Evolutionary conservation across 257 asterid species (phyloP), one percentile per base, ranked within the genome.

Genomic region (Petunia secreta): DNA sequence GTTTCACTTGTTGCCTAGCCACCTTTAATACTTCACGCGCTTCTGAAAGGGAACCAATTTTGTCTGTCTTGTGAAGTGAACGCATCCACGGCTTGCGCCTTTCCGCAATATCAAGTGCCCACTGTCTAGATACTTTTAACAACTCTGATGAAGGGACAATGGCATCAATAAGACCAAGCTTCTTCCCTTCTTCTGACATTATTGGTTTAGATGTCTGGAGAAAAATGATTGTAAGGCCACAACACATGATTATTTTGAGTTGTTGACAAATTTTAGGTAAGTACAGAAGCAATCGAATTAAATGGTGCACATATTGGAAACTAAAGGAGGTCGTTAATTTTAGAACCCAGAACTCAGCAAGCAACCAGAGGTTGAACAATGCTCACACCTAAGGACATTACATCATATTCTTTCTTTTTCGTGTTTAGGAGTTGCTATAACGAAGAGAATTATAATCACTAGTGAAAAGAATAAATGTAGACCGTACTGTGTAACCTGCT

Each of bases 161-260:
- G 73, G 91, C 97, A 88, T 96, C 99, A 82, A 96, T 83, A 63
- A 96, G 97, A 80, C 99, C 98, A 2, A 91, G 88, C 81, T 86
- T 92, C 85, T 89, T 81, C 78, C 98, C 99, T 90, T 96, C 99
- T 82, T 94, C 99, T 1, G 98, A 90, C 40, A 84, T 88, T 77
- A 96, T 78, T 14, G 97, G 77, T 83, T 87, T 90, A 38, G 99
- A 94, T 63, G 84, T 89, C 99, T 94, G 92, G 82, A 84, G 82
- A 79, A 5, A 34, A 36, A 48, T 50, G 7, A 34, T 73, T 50
- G 43, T 37, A 71, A 71, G 41, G 60, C 77, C 59, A 48, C 50
- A 10, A 48, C 3, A 1, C 25, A 11, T 34, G 77, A 50, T 71
- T 71, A 16, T 11, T 38, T 48, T 50, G 62, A 73, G 34, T 50